Base-by-base conservation (phyloP, 305 asterid genomes). In the Fraxinus xanthoxyloides region DNA sequence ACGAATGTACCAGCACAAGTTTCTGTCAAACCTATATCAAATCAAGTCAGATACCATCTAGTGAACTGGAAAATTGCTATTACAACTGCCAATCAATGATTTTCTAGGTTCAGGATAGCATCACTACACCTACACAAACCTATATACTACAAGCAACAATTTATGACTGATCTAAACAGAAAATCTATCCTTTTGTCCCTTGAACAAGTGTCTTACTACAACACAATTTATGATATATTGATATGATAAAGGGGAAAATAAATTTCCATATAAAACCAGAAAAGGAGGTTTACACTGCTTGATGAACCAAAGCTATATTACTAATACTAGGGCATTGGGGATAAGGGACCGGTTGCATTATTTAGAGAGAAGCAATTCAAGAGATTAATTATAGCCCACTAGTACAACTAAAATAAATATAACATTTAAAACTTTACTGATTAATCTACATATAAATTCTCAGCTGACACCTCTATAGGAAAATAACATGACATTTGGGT, bases 1-100 rank as follows among this genome's bases (percentile, higher is more conserved):
- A 92, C 95, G 84, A 94, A 95, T 81, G 98, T 92, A 83, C 99
- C 99, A 26, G 96, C 98, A 90, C 97, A 94, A 77, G 96, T 89
- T 89, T 95, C 99, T 10, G 99, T 95, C 89, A 95, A 85, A 46
- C 99, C 99, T 95, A 85, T 82, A 88, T 23, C 73, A 85, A 46
- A 59, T 63, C 36, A 40, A 4, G 19, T 23, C 79, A 81, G 70
- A 76, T 19, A 73, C 65, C 54, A 77, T 69, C 40, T 35, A 67
- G 77, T 26, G 77, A 75, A 56, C 77, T 70, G 43, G 43, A 59
- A 84, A 81, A 59, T 48, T 17, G 82, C 77, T 77, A 75, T 51
- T 72, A 78, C 72, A 72, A 31, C 40, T 67, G 73, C 36, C 51
- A 78, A 59, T 40, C 79, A 28, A 79, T 34, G 15, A 75, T 21